Evolutionary conservation across 2,329 filamentous ascomycete species (phyloP).

Genomic region (Colletotrichum eremochloae): DNA sequence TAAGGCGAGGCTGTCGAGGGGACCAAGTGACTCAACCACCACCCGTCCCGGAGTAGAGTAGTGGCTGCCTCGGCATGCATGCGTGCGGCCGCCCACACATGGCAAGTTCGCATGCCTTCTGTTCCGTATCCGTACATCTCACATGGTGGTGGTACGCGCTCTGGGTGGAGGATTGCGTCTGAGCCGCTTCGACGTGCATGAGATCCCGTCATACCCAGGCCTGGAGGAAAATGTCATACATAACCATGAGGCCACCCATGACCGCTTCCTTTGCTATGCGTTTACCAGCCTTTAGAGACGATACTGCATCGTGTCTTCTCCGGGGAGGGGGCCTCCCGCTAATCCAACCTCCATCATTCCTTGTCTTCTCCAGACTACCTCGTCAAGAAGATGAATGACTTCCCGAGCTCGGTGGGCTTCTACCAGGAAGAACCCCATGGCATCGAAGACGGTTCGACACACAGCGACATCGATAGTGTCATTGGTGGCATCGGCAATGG

Average conservation of each 20-base stretch:
- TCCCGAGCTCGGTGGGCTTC: conserved; percentile 44
- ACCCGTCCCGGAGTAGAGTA: neutral
- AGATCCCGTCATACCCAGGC: conserved; percentile 20
- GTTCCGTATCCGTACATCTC: neutral
- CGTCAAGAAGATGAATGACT: conserved; percentile 47
- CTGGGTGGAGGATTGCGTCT: conserved; percentile 1
- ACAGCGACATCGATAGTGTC: conserved; percentile 44
- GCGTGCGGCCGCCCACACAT: conserved; percentile 9
- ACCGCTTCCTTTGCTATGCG: conserved; percentile 9
- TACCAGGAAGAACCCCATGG: conserved; percentile 33
- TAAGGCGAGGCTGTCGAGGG: conserved; percentile 25
- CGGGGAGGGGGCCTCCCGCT: neutral
- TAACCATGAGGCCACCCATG: conserved; percentile 22
- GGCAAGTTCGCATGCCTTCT: conserved; percentile 1
- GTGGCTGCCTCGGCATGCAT: conserved; percentile 35
- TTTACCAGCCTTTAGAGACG: neutral
- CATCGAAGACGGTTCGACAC: conserved; percentile 29
- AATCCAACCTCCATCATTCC: neutral
- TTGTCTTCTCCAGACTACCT: neutral
- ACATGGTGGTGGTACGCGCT: conserved; percentile 23
- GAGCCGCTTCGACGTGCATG: conserved; percentile 23
- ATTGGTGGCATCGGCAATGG: conserved; percentile 30
- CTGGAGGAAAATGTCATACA: conserved; percentile 14
- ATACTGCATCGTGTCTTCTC: conserved; percentile 8
- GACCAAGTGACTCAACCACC: conserved; percentile 7